Percentiles rank a stretch among this genome's conserved stretches.
Conservation (phyloP, 306 rosid species). For the Fagus sylvatica region DNA sequence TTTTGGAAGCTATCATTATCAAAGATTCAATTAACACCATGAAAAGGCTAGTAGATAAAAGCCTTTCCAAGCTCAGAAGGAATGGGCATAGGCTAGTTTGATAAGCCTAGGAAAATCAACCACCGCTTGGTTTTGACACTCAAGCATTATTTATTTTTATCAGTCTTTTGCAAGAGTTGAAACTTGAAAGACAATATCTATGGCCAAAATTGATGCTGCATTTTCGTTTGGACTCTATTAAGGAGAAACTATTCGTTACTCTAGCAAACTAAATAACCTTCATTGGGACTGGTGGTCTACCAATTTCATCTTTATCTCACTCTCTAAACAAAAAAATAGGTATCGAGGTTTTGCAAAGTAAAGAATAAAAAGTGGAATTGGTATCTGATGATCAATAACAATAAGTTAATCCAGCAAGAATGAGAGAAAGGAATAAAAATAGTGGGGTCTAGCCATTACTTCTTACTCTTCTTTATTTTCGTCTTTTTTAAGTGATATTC, state of each 20-base stretch:
- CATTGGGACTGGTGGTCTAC: not conserved
- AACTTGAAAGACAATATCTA: not conserved
- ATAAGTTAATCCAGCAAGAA: not conserved
- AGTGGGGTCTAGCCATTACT: conserved; percentile 1
- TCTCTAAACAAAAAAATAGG: not conserved
- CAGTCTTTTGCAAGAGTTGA: too few relatives aligned
- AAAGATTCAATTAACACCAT: not conserved
- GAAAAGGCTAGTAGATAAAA: not conserved
- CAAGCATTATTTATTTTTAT: too few relatives aligned
- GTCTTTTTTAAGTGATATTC: not conserved
- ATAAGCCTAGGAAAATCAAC: too few relatives aligned
- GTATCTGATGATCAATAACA: not conserved
- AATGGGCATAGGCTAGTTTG: too few relatives aligned
- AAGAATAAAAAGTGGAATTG: not conserved
- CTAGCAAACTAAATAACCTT: not conserved
- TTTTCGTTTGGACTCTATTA: not conserved
- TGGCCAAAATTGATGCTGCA: not conserved
- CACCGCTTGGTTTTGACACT: too few relatives aligned
- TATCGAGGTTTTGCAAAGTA: not conserved
- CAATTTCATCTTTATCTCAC: not conserved
- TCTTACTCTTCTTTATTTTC: not conserved
- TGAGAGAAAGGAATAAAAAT: not conserved
- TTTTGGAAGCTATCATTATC: not conserved
- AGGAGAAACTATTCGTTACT: not conserved
- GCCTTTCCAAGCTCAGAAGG: too few relatives aligned